Conservation (phyloP, 2,329 filamentous ascomycete genomes). For the Fusarium pseudograminearum region DNA sequence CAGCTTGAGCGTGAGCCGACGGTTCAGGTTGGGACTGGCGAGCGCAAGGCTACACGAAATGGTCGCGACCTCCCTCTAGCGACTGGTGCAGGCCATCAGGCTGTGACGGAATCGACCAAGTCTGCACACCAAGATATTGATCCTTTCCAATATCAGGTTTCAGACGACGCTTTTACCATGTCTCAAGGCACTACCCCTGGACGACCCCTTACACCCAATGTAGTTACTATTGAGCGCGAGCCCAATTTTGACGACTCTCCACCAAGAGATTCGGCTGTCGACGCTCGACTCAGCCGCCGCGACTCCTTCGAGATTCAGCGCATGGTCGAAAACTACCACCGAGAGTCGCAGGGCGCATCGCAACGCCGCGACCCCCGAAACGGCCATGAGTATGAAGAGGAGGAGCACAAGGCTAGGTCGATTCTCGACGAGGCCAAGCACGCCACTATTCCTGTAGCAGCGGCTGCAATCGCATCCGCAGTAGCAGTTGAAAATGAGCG, state of each 20-base stretch:
- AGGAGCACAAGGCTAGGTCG: constrained; percentile 58
- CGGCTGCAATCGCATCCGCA: constrained; percentile 61
- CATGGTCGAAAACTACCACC: constrained; percentile 50
- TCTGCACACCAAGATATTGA: constrained; percentile 57
- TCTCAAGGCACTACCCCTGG: constrained; percentile 55
- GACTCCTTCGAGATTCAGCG: constrained; percentile 62
- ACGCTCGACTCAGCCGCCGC: constrained; percentile 60
- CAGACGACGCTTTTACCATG: constrained; percentile 64
- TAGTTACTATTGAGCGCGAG: constrained; percentile 67
- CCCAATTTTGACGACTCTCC: constrained; percentile 61
- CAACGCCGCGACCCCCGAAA: constrained; percentile 39
- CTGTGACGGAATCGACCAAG: constrained; percentile 44
- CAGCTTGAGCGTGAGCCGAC: constrained; percentile 42
- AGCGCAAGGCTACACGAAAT: constrained; percentile 45
- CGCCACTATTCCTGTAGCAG: constrained; percentile 62
- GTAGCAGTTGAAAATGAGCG: constrained; percentile 58
- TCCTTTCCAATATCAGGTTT: constrained; percentile 70
- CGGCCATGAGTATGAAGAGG: constrained; percentile 51
- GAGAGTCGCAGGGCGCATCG: constrained; percentile 35
- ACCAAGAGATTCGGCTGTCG: constrained; percentile 42
- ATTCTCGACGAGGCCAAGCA: constrained; percentile 61
- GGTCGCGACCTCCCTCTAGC: constrained; percentile 45
- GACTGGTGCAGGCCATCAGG: constrained; percentile 47
- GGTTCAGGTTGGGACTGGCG: constrained; percentile 42
- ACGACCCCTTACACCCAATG: constrained; percentile 61